Evolutionary conservation across 768 basidiomycete genomes (phyloP), one percentile per base, ranked within the genome.

Genomic region (Suillus plorans): DNA sequence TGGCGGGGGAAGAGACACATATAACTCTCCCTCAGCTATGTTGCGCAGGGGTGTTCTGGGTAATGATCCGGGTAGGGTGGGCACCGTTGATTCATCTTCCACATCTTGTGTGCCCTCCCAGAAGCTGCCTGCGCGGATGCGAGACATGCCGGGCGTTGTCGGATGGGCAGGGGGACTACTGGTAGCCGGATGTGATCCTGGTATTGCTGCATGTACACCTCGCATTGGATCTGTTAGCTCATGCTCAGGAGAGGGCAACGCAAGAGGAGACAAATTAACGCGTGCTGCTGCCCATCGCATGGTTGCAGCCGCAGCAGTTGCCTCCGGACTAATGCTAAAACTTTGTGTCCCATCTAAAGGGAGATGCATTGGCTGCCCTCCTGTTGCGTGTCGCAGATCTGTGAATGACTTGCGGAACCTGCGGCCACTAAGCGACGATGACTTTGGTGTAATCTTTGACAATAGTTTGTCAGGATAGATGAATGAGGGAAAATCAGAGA

Each of bases 221-320:
- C 91, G 87, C 87, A 97, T 89, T 0, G 95, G 95, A 76, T 97
- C 95, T 12, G 89, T 89, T 31, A 97, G 84, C 72, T 97, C 95
- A 69, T 91, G 89, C 72, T 98, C 95, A 0, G 95, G 95, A 13
- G 90, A 93, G 2, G 95, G 95, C 1, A 96, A 82, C 0, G 92
- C 89, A 31, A 98, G 82, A 0, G 95, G 95, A 0, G 93, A 89
- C 62, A 98, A 87, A 69, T 92, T 87, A 12, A 94, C 88, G 28
- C 90, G 83, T 12, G 90, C 86, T 3, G 89, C 92, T n/a, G 94
- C 94, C 84, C 88, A 89, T 44, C 93, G 90, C 78, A 95, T 87
- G 1, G 93, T 88, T 0, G 94, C 93, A 1, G 91, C 92, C 3
- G 89, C 80, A 0, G 90, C 85, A 25, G 86, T 85, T 2, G 85